phyloP scores from a whole-genome alignment of 208 protist genomes.

The Leishmania major region DNA sequence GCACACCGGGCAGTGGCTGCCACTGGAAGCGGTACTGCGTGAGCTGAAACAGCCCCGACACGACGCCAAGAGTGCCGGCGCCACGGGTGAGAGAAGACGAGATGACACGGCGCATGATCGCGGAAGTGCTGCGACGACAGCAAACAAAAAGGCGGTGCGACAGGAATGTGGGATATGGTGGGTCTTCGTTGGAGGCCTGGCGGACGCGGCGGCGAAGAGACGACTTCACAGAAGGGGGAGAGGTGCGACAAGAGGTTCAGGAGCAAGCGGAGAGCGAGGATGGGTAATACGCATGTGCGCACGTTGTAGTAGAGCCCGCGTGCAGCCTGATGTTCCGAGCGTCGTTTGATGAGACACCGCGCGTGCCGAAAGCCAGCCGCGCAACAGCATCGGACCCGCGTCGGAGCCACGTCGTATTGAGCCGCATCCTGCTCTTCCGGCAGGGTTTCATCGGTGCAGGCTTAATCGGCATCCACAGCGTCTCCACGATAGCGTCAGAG shows the following conservation, averaged over 20 bases:
- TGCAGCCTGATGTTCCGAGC: background rate
- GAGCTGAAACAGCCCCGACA: constrained; percentile 5
- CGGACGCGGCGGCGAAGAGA: background rate
- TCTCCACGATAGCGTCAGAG: background rate
- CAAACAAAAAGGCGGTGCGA: background rate
- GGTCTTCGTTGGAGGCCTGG: background rate
- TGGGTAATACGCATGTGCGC: background rate
- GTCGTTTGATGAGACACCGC: background rate
- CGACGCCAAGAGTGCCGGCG: constrained; percentile 11
- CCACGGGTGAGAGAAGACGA: constrained; percentile 20
- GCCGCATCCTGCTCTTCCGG: background rate
- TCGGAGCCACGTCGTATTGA: background rate
- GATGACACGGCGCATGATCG: constrained; percentile 31
- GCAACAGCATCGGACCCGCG: background rate
- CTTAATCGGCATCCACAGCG: background rate
- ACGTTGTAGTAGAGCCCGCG: background rate
- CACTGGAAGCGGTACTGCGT: constrained; percentile 29
- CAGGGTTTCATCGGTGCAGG: no score
- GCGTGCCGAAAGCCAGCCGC: background rate
- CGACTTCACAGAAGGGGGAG: background rate
- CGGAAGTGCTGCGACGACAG: background rate
- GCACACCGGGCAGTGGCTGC: constrained; percentile 27
- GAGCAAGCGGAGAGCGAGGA: background rate
- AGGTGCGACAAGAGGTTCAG: background rate
- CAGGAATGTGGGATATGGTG: background rate